A percentile compares a stretch with the other conserved stretches of the same genome.
Conservation (phyloP, 495 filamentous ascomycete species). For the Podospora australis region DNA sequence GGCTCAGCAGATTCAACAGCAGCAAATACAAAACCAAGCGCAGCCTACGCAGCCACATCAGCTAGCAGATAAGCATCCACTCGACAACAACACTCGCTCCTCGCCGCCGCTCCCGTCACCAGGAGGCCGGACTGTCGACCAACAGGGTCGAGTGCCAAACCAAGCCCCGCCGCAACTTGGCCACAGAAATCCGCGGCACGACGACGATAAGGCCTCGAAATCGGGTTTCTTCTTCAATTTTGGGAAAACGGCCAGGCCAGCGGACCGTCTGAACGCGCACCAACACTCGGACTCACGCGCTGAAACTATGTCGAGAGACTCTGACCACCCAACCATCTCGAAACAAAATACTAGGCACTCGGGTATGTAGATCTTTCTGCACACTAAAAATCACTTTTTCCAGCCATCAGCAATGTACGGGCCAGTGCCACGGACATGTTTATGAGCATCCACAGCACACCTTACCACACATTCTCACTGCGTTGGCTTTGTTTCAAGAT, state of each 20-base stretch:
- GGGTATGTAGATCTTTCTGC: conserved; percentile 31
- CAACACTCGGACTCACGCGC: conserved; percentile 29
- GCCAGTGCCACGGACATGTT: no score
- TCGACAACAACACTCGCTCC: conserved; percentile 6
- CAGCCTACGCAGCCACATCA: conserved; percentile 10
- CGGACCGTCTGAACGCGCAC: conserved; percentile 32
- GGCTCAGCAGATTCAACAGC: conserved; percentile 1
- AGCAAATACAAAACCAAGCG: not conserved
- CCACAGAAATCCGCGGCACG: conserved; percentile 24
- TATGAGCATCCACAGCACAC: no score
- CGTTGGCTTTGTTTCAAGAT: conserved; percentile 11
- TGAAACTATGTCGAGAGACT: conserved; percentile 41
- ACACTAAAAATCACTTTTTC: not conserved
- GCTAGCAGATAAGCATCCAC: conserved; percentile 5
- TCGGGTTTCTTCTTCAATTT: conserved; percentile 42
- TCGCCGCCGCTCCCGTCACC: conserved; percentile 17
- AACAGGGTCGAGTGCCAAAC: conserved; percentile 7
- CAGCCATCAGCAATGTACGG: not conserved
- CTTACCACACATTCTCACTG: no score
- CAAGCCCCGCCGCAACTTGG: conserved; percentile 15
- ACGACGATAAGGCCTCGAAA: conserved; percentile 32
- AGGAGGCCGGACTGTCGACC: conserved; percentile 12
- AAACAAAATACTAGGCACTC: conserved; percentile 40
- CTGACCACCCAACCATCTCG: conserved; percentile 33
- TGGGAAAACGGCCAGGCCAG: conserved; percentile 33